Percentiles rank a stretch among this genome's conserved stretches.
phyloP scores from a whole-genome alignment of 2,329 filamentous ascomycete species.

The Ophiognomonia clavigignenti-juglandacearum region DNA sequence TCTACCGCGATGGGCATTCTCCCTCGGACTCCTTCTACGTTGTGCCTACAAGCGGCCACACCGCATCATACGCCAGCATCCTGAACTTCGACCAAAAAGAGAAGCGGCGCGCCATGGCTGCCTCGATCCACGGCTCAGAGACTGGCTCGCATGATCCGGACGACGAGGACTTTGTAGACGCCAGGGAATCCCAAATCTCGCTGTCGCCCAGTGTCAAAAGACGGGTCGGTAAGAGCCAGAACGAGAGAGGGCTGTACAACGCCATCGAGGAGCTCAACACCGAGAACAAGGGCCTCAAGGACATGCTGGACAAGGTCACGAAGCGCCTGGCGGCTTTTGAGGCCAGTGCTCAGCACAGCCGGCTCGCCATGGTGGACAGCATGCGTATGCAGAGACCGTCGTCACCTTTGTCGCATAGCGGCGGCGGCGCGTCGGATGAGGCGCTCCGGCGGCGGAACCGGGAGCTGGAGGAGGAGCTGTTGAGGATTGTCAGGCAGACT shows the following conservation, averaged over 20 bases:
- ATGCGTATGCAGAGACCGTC: slow-evolving; percentile 57
- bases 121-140: slow-evolving; percentile 37
- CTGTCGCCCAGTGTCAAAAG: slow-evolving; percentile 38
- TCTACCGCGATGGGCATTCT: slow-evolving; percentile 63
- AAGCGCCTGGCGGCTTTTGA: slow-evolving; percentile 91
- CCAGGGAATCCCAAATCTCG: slow-evolving; percentile 58
- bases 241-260: slow-evolving; percentile 50
- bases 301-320: slow-evolving; percentile 79
- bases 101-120: slow-evolving; percentile 49
- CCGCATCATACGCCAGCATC: slow-evolving; percentile 89
- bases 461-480: slow-evolving; percentile 65
- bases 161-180: slow-evolving; percentile 88
- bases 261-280: slow-evolving; percentile 82
- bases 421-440: slow-evolving; percentile 35
- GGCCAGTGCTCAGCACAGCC: slow-evolving; percentile 82
- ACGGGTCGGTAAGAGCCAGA: slow-evolving; percentile 34
- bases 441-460: slow-evolving; percentile 44
- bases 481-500: slow-evolving; percentile 52
- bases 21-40: slow-evolving; percentile 84
- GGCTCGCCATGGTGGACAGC: slow-evolving; percentile 81
- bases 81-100: slow-evolving; percentile 66
- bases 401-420: slow-evolving; percentile 39
- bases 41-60: slow-evolving; percentile 86
- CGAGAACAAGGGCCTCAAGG: slow-evolving; percentile 82
- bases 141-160: slow-evolving; percentile 52